These are phyloP conservation scores for Pichia heedii DNA, from an alignment of 805 yeast species.

Conservation along the genomic window DNA sequence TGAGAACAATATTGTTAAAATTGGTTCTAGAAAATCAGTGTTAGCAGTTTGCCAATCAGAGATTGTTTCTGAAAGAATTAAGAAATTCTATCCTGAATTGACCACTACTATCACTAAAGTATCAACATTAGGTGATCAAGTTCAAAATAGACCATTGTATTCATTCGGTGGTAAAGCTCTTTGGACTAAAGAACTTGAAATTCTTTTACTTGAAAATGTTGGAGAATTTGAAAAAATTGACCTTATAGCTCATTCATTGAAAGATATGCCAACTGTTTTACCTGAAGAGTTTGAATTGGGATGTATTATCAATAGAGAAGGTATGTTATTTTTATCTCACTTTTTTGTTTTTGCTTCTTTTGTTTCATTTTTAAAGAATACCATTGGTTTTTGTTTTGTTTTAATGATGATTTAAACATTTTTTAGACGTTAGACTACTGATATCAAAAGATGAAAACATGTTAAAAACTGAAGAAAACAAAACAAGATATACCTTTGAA, in stretches of 20 bases:
- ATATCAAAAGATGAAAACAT: slow-evolving; percentile 23
- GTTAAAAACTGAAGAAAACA: slow-evolving; percentile 12
- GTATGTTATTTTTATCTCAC: slow-evolving; percentile 20
- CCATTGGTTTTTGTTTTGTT: neutral
- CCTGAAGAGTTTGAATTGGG: slow-evolving; percentile 90
- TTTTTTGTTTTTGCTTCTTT: neutral
- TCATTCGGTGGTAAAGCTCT: slow-evolving; percentile 93
- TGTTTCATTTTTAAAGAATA: slow-evolving; percentile 1
- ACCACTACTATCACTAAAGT: slow-evolving; percentile 72
- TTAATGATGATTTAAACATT: slow-evolving; percentile 23
- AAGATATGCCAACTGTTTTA: slow-evolving; percentile 81
- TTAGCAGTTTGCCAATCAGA: slow-evolving; percentile 85
- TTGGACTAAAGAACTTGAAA: slow-evolving; percentile 95
- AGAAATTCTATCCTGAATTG: slow-evolving; percentile 48
- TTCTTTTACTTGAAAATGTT: slow-evolving; percentile 53
- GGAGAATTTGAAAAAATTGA: slow-evolving; percentile 66
- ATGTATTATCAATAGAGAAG: slow-evolving; percentile 71
- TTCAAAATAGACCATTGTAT: slow-evolving; percentile 76
- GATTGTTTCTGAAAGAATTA: slow-evolving; percentile 55
- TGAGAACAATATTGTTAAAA: slow-evolving; percentile 24
- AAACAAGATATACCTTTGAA: neutral
- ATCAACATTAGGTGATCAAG: slow-evolving; percentile 84
- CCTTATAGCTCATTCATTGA: slow-evolving; percentile 85
- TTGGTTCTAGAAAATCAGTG: slow-evolving; percentile 86
- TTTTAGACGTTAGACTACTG: slow-evolving; percentile 34